Evolutionary conservation across 495 filamentous ascomycete genomes (phyloP).

Genomic region (Pyrenula massariospora): DNA sequence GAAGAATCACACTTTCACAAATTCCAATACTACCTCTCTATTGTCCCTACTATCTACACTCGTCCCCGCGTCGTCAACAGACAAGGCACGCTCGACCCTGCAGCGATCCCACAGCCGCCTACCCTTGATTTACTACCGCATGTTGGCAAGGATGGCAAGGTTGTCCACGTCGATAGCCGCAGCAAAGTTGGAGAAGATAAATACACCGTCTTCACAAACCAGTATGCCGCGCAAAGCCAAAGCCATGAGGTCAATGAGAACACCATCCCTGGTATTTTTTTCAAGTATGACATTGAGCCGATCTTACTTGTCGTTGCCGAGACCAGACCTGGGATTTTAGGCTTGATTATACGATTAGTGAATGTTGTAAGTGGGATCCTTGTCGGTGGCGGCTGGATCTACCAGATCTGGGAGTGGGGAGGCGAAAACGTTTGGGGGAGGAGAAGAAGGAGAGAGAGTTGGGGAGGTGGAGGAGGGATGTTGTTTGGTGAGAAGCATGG

Average conservation of each 20-base stretch:
- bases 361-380: slow-evolving; percentile 54
- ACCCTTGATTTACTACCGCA: neutral
- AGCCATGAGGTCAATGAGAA: slow-evolving; percentile 54
- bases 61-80: slow-evolving; percentile 18
- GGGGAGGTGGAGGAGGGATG: slow-evolving; percentile 29
- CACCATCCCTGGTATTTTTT: slow-evolving; percentile 81
- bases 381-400: slow-evolving; percentile 51
- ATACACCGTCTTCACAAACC: slow-evolving; percentile 78
- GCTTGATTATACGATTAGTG: slow-evolving; percentile 62
- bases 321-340: slow-evolving; percentile 59
- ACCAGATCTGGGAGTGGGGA: slow-evolving; percentile 48
- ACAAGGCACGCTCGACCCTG: slow-evolving; percentile 30
- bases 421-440: slow-evolving; percentile 23
- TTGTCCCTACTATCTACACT: slow-evolving; percentile 93
- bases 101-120: slow-evolving; percentile 10
- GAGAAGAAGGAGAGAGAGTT: slow-evolving; percentile 28
- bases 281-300: slow-evolving; percentile 99
- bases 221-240: slow-evolving; percentile 93
- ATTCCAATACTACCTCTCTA: slow-evolving; percentile 95
- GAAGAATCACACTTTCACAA: slow-evolving; percentile 63
- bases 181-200: slow-evolving; percentile 12
- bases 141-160: slow-evolving; percentile 5
- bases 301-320: slow-evolving; percentile 80
- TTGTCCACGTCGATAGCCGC: slow-evolving; percentile 10
- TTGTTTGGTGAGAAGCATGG: neutral